These are phyloP conservation scores for Coemansia sp. DNA, from an alignment of 192 early-diverging fungal genomes.

Conservation along the genomic window DNA sequence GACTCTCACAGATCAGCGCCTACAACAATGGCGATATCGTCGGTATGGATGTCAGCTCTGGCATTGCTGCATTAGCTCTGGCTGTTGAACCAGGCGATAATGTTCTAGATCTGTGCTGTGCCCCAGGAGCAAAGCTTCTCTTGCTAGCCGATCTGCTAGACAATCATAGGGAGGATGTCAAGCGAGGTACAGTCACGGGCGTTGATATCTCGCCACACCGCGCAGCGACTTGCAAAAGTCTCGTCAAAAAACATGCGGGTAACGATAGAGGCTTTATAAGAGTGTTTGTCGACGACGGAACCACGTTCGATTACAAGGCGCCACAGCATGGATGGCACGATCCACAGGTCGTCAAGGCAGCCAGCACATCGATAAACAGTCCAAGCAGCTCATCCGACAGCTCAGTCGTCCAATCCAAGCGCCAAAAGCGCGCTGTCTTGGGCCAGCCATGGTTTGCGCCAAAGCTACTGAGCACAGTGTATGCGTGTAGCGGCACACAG, in stretches of 20 bases:
- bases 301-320: conserved; percentile 70
- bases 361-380: not conserved
- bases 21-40: conserved; percentile 57
- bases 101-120: conserved; percentile 88
- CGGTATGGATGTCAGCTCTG: conserved; percentile 87
- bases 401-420: not conserved
- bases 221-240: conserved; percentile 70
- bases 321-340: conserved; percentile 60
- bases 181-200: conserved; percentile 83
- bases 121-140: conserved; percentile 88
- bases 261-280: conserved; percentile 52
- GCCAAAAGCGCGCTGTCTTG: not conserved
- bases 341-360: conserved; percentile 9
- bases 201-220: conserved; percentile 83
- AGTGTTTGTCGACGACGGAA: conserved; percentile 84
- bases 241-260: conserved; percentile 73
- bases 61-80: conserved; percentile 79
- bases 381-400: not conserved
- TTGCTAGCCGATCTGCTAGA: conserved; percentile 72
- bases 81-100: conserved; percentile 75
- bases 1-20: conserved; percentile 57
- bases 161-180: conserved; percentile 31
- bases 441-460: conserved; percentile 77
- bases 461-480: conserved; percentile 64
- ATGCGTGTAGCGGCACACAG: conserved; percentile 48